These are phyloP conservation scores for Spatholobus suberectus DNA, from an alignment of 306 rosid species.

Conservation along the genomic window DNA sequence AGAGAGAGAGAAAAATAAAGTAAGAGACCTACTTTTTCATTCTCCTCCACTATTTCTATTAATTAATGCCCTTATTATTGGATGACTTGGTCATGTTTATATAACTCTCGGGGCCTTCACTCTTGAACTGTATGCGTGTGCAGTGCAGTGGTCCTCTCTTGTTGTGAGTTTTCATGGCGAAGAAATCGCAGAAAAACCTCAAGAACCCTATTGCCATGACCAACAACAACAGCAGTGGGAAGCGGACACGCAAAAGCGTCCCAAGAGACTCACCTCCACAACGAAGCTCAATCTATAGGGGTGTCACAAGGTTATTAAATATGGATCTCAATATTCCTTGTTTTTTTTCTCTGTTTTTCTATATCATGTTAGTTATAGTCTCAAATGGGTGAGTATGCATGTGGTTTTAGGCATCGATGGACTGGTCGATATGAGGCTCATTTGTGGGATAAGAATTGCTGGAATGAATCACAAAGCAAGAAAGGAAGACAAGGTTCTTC, in stretches of 20 bases:
- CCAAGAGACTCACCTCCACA: conserved; percentile 81
- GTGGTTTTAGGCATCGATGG: conserved; percentile 79
- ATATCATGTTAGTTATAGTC: too few relatives aligned
- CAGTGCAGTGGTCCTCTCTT: conserved; percentile 26
- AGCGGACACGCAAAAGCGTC: conserved; percentile 69
- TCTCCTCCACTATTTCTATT: conserved; percentile 37
- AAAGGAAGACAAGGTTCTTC: conserved; percentile 92
- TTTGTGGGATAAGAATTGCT: conserved; percentile 94
- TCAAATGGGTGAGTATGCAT: too few relatives aligned
- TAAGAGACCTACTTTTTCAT: conserved; percentile 57
- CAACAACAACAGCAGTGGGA: neutral
- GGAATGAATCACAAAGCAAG: conserved; percentile 90
- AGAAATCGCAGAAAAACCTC: conserved; percentile 52
- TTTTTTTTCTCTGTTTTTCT: neutral
- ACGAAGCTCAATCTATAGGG: conserved; percentile 80
- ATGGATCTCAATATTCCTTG: neutral
- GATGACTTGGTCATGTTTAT: conserved; percentile 57
- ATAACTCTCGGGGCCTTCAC: conserved; percentile 28
- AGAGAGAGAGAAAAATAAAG: neutral
- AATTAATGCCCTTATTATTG: conserved; percentile 51
- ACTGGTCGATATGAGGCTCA: conserved; percentile 97
- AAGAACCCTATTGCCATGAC: too few relatives aligned
- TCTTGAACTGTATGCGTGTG: conserved; percentile 36
- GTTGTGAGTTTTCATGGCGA: conserved; percentile 53
- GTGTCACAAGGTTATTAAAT: conserved; percentile 78